Base-by-base conservation (phyloP, 2,329 filamentous ascomycete genomes). In the Neobulgaria alba region DNA sequence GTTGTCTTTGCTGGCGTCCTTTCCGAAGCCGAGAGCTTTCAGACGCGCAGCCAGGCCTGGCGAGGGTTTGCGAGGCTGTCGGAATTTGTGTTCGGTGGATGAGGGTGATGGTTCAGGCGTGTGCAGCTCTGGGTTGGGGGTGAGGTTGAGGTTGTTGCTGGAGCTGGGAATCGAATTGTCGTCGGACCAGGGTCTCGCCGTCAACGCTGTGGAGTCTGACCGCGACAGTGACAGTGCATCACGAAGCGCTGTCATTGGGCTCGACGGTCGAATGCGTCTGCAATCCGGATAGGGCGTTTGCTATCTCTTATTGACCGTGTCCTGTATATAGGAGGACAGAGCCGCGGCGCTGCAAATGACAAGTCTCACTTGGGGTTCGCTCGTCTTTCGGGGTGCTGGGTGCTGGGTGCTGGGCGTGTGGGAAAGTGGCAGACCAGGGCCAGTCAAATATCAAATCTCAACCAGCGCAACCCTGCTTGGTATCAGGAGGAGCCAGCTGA, bases 11-110 rank as follows among this genome's bases (percentile, higher is more conserved):
- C 35, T 47, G 17, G 47, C 32, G 14, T 55, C 50, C 36, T 49
- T 61, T 42, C 73, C 74, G 48, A 82, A 79, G 29, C 77, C 77
- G 33, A 82, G 66, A 31, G 77, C 77, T 56, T 77, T 79, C 41
- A 82, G 68, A 57, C 77, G 74, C 45, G 76, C 77, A 51, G 77
- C 77, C 38, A 82, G 65, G 29, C 77, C 77, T 30, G 77, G 77
- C 9, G 77, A 79, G 2, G 77, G 73, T 58, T 77, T 79, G 53
- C 77, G 74, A 42, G 54, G 46, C 35, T 48, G 43, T 46, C 54
- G 53, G 34, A 48, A 45, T 44, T 48, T 53, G 38, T 49, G 39
- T 17, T 53, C 50, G 36, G 26, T 36, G 38, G 51, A 43, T 40
- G 38, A 29, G 16, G 48, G 43, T 36, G 45, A 35, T 31, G 45